These are phyloP conservation scores for Tylopilus rubrobrunneus DNA, from an alignment of 768 basidiomycete species.

Conservation along the genomic window DNA sequence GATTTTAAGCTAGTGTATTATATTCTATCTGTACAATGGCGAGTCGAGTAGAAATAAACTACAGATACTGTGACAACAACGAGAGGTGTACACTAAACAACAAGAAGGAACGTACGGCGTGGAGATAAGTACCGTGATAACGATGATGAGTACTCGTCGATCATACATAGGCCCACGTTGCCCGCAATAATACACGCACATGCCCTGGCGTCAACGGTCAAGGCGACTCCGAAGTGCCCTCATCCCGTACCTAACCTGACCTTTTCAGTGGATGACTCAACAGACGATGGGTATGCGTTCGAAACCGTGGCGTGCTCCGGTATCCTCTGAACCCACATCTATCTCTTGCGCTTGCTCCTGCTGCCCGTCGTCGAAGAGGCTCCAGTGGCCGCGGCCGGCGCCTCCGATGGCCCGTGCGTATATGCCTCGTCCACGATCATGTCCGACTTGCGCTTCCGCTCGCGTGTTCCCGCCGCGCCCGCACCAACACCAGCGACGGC, in stretches of 20 bases:
- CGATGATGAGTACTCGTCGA: background rate
- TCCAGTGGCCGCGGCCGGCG: background rate
- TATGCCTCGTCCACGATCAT: conserved; percentile 16
- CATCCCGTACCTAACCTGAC: background rate
- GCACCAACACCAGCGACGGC: background rate
- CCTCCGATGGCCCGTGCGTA: background rate
- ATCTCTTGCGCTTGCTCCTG: conserved; percentile 31
- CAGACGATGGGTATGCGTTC: background rate
- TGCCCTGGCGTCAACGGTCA: background rate
- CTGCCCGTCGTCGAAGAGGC: conserved; percentile 11
- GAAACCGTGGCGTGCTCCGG: background rate
- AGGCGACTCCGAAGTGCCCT: background rate
- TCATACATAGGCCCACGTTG: no score
- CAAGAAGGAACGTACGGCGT: background rate
- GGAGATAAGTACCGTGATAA: background rate
- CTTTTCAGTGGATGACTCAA: background rate
- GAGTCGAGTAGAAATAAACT: background rate
- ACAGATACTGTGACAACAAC: background rate
- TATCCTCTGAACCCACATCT: background rate
- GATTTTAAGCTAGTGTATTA: background rate
- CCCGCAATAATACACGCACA: background rate
- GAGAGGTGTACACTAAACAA: background rate
- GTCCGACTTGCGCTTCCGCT: conserved; percentile 42
- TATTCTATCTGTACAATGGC: background rate
- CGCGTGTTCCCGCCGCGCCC: conserved; percentile 7